Base-by-base conservation (phyloP, 768 basidiomycete genomes). In the Tulasnella sp. region DNA sequence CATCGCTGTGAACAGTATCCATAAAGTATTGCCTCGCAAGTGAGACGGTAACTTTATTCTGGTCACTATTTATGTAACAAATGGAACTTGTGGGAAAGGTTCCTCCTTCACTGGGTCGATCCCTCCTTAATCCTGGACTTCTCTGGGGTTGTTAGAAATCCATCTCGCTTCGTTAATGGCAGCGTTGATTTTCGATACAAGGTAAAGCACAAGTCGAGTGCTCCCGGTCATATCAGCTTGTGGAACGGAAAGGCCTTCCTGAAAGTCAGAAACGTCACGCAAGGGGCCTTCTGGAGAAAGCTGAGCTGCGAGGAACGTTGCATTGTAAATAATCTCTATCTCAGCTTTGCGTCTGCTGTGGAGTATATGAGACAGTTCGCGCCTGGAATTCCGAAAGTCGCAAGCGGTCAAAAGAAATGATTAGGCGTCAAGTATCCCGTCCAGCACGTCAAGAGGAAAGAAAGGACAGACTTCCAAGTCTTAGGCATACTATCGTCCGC, bases 341-440 rank as follows among this genome's bases (percentile, higher is more conserved):
- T 99, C 97, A 3, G 97, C 97, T 86, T 98, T 98, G 72, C 92
- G 91, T n/a, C 94, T 90, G 6, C 86, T 88, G 84, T 94, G 92
- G 48, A 98, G 85, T 90, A 98, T 95, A 82, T 91, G 88, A 85
- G 89, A 88, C 3, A 98, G 90, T 83, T 97, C 96, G 82, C 91
- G 92, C 86, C 96, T 97, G 84, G 11, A 60, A 14, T 7, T 31
- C 20, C 22, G 46, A 37, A 37, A 24, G 37, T 80, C 5, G n/a
- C 18, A 14, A 16, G 34, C 6, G 44, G 16, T 28, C 9, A 80
- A 31, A n/a, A 44, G 60, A 31, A 54, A 31, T 18, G 22, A 60
- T 46, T 41, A 81, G 50, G 54, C 14, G 73, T 28, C 20, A 69
- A 40, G 22, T 6, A 31, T 22, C 18, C 4, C 16, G 20, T 64